Conservation (phyloP, 768 basidiomycete genomes). For the Lactarius trivialis region DNA sequence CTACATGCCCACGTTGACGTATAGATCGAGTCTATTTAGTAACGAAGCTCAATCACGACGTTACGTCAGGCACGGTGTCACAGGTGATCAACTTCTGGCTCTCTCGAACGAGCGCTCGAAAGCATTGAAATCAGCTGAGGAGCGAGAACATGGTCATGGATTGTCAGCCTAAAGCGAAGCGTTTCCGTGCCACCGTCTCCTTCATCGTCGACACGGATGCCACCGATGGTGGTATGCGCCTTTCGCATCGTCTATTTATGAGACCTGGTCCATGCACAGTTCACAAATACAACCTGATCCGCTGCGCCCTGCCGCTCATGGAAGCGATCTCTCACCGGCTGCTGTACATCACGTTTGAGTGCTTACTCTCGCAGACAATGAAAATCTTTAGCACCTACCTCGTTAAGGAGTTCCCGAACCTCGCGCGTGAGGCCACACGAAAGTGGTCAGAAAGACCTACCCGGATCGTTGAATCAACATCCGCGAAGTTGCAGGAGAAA, state of each 20-base stretch:
- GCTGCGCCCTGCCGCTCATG: constrained; percentile 90
- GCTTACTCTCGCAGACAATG: constrained; percentile 66
- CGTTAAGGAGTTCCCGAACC: constrained; percentile 63
- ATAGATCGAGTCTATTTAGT: constrained; percentile 99
- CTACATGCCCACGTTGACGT: constrained; percentile 90
- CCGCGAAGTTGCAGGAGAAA: constrained; percentile 86
- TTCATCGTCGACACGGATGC: constrained; percentile 98
- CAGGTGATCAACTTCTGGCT: constrained; percentile 99
- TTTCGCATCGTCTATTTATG: not conserved
- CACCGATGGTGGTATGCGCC: constrained; percentile 66
- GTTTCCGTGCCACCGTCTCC: constrained; percentile 95
- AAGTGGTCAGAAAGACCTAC: constrained; percentile 91
- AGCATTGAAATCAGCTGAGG: constrained; percentile 85
- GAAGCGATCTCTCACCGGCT: constrained; percentile 95
- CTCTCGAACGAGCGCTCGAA: constrained; percentile 85
- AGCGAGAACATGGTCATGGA: constrained; percentile 92
- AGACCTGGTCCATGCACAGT: constrained; percentile 42
- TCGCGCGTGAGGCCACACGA: constrained; percentile 81
- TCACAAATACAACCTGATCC: constrained; percentile 96
- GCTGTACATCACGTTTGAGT: constrained; percentile 90
- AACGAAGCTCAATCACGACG: constrained; percentile 92
- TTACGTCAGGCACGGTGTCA: constrained; percentile 89
- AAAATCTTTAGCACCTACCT: constrained; percentile 52
- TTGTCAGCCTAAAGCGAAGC: constrained; percentile 88
- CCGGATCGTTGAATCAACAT: constrained; percentile 82